Evolutionary conservation across 768 basidiomycete genomes (phyloP), one percentile per base, ranked within the genome.

Genomic region (Suillus fuscotomentosus): DNA sequence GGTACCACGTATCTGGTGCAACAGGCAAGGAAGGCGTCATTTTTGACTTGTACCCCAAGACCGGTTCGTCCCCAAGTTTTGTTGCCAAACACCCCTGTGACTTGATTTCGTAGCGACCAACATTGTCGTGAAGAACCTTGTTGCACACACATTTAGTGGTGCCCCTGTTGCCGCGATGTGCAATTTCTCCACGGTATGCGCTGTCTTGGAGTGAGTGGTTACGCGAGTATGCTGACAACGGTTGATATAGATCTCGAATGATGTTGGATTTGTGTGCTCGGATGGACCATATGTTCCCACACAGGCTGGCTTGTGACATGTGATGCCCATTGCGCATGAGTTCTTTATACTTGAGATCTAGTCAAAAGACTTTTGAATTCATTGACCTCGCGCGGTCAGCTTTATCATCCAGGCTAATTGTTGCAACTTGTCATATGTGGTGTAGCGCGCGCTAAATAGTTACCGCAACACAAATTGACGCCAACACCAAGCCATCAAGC

Each of bases 21-120:
- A 86, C 86, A 1, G 84, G 86, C 36, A 85, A 82, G 66, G 86
- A 88, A 72, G 84, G 84, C 27, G 77, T 77, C 7, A 87, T 88
- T 55, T 80, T 87, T 43, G 87, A 88, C 69, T 72, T 88, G 27
- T 84, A 86, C 65, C 82, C 83, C 3, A 76, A 77, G n/a, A 87
- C 86, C 9, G 81, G 84, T 85, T 60, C 36, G 80, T 56, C n/a
- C 20, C 31, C 51, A 8, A 14, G 3, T 22, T 62, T 38, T 1
- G 15, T 24, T 15, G 24, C 22, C 38, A 20, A 11, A 11, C 3
- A 5, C 15, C 11, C 11, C 9, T 11, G 7, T 7, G 5, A 13
- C 22, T 10, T 60, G 39, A 39, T 54, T 57, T 43, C 42, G 15
- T 53, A 85, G 84, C 84, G 1, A 74, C 73, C 9, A 84, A 85